These are phyloP conservation scores for Trichoderma hamatum DNA, from an alignment of 2,329 filamentous ascomycete genomes.

Conservation along the genomic window DNA sequence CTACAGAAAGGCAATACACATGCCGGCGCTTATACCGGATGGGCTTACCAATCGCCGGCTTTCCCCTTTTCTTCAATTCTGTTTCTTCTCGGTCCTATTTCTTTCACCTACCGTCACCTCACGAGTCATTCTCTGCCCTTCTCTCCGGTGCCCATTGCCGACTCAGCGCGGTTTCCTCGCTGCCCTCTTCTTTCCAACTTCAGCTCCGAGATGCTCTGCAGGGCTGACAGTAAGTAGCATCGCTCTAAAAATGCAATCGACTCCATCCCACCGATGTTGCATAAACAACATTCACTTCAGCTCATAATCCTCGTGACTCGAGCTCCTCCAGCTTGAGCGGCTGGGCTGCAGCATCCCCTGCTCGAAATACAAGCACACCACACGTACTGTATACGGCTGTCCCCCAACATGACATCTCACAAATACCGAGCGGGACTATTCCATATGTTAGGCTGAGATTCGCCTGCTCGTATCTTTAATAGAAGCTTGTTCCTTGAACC, in stretches of 20 bases:
- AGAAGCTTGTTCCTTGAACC: neutral
- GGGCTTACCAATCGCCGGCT: neutral
- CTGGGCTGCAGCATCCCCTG: neutral
- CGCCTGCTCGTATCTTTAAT: slow-evolving; percentile 13
- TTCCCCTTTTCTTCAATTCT: neutral
- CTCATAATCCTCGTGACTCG: slow-evolving; percentile 4
- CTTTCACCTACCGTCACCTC: neutral
- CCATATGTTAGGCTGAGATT: neutral
- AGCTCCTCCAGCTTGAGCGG: neutral
- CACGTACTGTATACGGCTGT: neutral
- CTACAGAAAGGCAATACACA: neutral
- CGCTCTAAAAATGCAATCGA: slow-evolving; percentile 1
- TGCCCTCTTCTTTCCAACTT: neutral
- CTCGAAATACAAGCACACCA: neutral
- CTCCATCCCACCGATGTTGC: slow-evolving; percentile 9
- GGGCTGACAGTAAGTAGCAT: neutral
- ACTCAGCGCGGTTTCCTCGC: neutral
- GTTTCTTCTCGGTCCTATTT: neutral
- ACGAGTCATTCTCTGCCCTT: neutral
- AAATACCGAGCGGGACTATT: neutral
- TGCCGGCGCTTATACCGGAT: neutral
- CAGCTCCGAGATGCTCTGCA: neutral
- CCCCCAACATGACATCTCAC: neutral
- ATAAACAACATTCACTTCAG: slow-evolving; percentile 7
- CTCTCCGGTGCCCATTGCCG: neutral